Base-by-base conservation (phyloP, 2,329 filamentous ascomycete species). In the Metarhizium sp. region DNA sequence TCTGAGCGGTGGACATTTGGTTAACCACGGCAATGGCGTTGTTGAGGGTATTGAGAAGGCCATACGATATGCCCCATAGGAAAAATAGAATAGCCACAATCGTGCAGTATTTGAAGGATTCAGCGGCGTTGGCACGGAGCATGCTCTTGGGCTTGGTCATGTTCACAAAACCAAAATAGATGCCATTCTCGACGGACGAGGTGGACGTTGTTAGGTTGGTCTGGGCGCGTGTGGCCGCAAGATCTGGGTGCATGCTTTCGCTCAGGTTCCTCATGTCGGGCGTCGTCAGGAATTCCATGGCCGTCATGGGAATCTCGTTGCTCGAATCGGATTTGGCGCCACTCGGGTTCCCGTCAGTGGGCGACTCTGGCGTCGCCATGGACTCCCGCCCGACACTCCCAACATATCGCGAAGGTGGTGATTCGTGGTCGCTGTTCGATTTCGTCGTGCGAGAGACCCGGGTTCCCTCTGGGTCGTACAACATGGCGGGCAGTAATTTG, bases 11-110 rank as follows among this genome's bases (percentile, higher is more conserved):
- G 1, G 75, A 79, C 76, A 87, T 85, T 25, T 78, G 64, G 14
- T 85, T 79, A 6, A 90, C 79, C 13, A 70, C 65, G 40, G 86
- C 82, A 53, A 90, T 85, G 29, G 83, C 82, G 20, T 78, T 79
- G 66, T 95, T 95, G 32, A 96, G 78, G 0, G 86, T 87, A 63
- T 94, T 90, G 6, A 96, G 75, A 2, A 96, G 78, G 0, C 92
- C 92, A 62, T 96, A 96, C 0, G 90, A 91, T 56, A 96, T 87
- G 0, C 92, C 92, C 91, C 90, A 95, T 2, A 96, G 74, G 60
- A 95, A 84, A 71, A 96, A 95, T 0, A 96, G 75, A 6, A 92
- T 79, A 1, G 88, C 89, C 25, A 95, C 90, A 59, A 90, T 76
- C 16, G 80, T 78, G 63, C 88, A 85, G 59, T 90, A 89, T 59